A percentile compares a stretch with the other conserved stretches of the same genome.
Evolutionary conservation across 2,329 filamentous ascomycete species (phyloP).

Genomic region (Scedosporium boydii): DNA sequence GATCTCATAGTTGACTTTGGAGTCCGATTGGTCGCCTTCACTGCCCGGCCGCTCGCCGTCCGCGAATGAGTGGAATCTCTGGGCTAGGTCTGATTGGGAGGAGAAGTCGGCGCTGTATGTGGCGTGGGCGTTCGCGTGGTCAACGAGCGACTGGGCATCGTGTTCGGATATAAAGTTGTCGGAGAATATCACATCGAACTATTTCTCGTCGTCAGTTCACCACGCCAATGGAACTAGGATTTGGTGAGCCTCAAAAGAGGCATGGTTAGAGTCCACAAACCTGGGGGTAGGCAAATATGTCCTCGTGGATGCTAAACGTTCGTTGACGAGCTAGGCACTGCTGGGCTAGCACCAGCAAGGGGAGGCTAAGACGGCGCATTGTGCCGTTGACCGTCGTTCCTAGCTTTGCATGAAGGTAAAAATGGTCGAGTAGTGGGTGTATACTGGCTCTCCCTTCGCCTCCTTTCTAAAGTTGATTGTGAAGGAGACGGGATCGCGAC

Average conservation of each 20-base stretch:
- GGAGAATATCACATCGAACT: conserved; percentile 76
- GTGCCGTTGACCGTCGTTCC: conserved; percentile 11
- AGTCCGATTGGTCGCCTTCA: conserved; percentile 15
- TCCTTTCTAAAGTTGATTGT: background rate
- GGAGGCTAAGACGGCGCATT: conserved; percentile 42
- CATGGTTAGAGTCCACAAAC: conserved; percentile 33
- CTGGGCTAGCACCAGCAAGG: conserved; percentile 33
- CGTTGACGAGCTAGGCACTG: conserved; percentile 38
- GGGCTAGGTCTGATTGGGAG: conserved; percentile 1
- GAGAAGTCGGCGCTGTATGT: conserved; percentile 17
- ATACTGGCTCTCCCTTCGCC: background rate
- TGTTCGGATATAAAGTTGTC: conserved; percentile 62
- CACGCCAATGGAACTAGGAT: background rate
- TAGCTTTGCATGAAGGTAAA: conserved; percentile 4
- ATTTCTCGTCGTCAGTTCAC: conserved; percentile 8
- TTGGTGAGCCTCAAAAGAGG: background rate
- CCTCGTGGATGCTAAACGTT: conserved; percentile 78
- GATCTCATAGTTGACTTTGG: conserved; percentile 53
- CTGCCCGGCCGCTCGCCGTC: background rate
- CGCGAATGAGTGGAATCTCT: background rate
- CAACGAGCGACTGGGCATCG: conserved; percentile 49
- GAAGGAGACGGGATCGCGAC: background rate
- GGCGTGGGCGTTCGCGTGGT: conserved; percentile 1
- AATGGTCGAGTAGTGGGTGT: conserved; percentile 7
- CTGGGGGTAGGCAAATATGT: conserved; percentile 79